phyloP scores from a whole-genome alignment of 805 yeast genomes.

The Starmerella vaccinii region DNA sequence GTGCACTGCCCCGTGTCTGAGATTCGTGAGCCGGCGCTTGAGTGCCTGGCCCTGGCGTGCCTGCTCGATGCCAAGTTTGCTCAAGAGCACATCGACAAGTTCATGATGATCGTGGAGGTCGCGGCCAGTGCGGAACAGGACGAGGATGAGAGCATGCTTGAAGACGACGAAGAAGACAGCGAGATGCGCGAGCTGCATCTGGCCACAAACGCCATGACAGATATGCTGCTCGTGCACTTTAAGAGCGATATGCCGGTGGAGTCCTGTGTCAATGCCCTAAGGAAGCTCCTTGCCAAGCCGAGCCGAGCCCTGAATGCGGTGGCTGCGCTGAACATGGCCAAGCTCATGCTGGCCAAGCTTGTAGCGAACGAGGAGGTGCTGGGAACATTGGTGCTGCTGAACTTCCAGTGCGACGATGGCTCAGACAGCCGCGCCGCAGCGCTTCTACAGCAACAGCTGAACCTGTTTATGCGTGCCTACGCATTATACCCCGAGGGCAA shows the following conservation, averaged over 20 bases:
- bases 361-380: constrained; percentile 52
- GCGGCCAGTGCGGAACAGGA: neutral
- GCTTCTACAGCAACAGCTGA: constrained; percentile 40
- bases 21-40: constrained; percentile 55
- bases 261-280: neutral
- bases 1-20: constrained; percentile 47
- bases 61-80: constrained; percentile 29
- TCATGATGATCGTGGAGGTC: neutral
- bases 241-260: neutral
- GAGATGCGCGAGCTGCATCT: constrained; percentile 3
- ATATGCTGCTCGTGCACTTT: constrained; percentile 29
- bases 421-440: neutral
- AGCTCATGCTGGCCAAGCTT: constrained; percentile 67
- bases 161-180: constrained; percentile 40
- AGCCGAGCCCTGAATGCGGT: constrained; percentile 62
- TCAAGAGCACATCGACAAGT: constrained; percentile 4
- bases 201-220: constrained; percentile 14
- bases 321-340: constrained; percentile 79
- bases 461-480: constrained; percentile 23
- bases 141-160: neutral
- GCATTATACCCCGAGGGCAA: constrained; percentile 38
- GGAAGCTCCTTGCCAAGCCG: neutral
- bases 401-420: constrained; percentile 49
- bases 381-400: constrained; percentile 54
- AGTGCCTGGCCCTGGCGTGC: constrained; percentile 71